Evolutionary conservation across 2,329 filamentous ascomycete species (phyloP).

Genomic region (Stagonosporopsis chrysanthemi): DNA sequence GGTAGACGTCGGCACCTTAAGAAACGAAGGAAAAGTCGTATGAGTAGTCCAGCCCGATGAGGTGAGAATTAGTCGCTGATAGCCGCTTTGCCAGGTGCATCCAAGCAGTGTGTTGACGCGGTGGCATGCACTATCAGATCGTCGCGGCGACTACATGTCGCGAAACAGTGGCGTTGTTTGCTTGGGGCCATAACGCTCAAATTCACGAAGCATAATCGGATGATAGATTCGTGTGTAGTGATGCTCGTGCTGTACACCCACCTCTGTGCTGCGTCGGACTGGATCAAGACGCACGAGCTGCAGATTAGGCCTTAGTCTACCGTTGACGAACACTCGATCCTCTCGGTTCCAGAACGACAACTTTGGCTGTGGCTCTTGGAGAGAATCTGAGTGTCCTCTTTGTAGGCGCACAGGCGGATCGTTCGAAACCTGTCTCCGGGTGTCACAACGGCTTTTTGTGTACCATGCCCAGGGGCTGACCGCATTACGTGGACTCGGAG

Average conservation of each 20-base stretch:
- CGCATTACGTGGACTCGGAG: slow-evolving; percentile 32
- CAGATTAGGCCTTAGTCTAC: slow-evolving; percentile 10
- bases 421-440: slow-evolving; percentile 42
- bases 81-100: slow-evolving; percentile 17
- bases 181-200: slow-evolving; percentile 32
- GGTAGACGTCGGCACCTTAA: slow-evolving; percentile 23
- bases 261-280: slow-evolving; percentile 23
- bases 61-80: slow-evolving; percentile 25
- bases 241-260: slow-evolving; percentile 41
- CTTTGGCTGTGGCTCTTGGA: background rate
- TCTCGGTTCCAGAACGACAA: slow-evolving; percentile 16
- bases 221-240: slow-evolving; percentile 34
- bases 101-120: slow-evolving; percentile 21
- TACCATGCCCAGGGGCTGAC: slow-evolving; percentile 30
- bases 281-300: slow-evolving; percentile 26
- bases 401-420: slow-evolving; percentile 43
- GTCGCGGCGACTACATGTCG: slow-evolving; percentile 41
- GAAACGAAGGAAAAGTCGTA: slow-evolving; percentile 28
- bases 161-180: slow-evolving; percentile 46
- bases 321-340: slow-evolving; percentile 27
- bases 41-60: slow-evolving; percentile 16
- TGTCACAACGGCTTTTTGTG: slow-evolving; percentile 42
- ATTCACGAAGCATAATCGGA: slow-evolving; percentile 29
- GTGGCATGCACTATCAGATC: slow-evolving; percentile 32
- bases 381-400: slow-evolving; percentile 32